These are phyloP conservation scores for Podila clonocystis DNA, from an alignment of 192 early-diverging fungal species.

Conservation along the genomic window DNA sequence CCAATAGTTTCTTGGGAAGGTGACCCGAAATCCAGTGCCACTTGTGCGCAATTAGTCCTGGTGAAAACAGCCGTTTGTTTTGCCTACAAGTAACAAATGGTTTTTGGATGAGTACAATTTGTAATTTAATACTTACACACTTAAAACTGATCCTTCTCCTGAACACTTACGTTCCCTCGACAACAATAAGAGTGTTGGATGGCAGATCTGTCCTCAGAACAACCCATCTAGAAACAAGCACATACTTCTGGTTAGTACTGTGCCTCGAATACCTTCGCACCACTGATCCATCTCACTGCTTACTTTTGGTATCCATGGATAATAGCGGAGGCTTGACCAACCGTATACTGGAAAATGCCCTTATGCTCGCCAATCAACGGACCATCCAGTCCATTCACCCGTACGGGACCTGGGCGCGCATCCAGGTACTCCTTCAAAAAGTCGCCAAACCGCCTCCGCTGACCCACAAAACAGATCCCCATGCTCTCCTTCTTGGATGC, in stretches of 20 bases:
- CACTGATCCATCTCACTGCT: neutral
- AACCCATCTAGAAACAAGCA: conserved; percentile 65
- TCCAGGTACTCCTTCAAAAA: conserved; percentile 70
- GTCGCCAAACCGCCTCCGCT: conserved; percentile 76
- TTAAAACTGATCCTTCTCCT: neutral
- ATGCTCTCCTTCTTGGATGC: conserved; percentile 86
- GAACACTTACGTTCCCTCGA: conserved; percentile 66
- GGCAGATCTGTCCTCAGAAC: conserved; percentile 73
- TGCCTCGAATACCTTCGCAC: neutral
- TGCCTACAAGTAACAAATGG: conserved; percentile 15
- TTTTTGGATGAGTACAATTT: conserved; percentile 18
- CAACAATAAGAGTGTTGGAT: conserved; percentile 75
- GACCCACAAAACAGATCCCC: conserved; percentile 97
- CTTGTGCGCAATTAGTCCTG: conserved; percentile 31
- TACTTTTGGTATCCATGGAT: conserved; percentile 69
- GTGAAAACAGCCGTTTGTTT: conserved; percentile 30
- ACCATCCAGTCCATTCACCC: conserved; percentile 26
- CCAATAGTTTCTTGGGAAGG: conserved; percentile 17
- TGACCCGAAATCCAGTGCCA: conserved; percentile 48
- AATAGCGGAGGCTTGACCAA: conserved; percentile 83
- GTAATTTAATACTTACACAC: neutral
- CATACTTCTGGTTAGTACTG: neutral
- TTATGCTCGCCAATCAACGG: conserved; percentile 58
- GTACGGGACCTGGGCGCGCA: conserved; percentile 22
- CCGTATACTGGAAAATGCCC: conserved; percentile 78